Evolutionary conservation across 2,329 filamentous ascomycete species (phyloP).

Genomic region (Dactylella cylindrospora): DNA sequence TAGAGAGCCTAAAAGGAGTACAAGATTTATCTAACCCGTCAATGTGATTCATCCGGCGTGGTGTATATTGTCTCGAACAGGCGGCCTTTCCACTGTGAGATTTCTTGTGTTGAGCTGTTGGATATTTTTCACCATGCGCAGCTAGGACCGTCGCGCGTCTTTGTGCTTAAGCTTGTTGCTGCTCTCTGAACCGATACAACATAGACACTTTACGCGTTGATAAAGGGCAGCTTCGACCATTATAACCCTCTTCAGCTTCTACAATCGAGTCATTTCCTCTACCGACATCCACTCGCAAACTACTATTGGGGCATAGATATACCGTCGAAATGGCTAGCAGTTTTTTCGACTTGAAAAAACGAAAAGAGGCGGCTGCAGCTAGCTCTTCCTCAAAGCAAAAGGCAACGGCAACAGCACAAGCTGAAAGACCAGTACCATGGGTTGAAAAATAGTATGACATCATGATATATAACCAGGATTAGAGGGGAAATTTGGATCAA

Average conservation of each 20-base stretch:
- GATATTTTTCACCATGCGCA: too few relatives aligned
- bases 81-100: too few relatives aligned
- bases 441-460: constrained; percentile 99
- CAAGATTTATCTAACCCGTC: too few relatives aligned
- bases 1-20: too few relatives aligned
- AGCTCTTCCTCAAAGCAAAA: constrained; percentile 59
- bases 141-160: too few relatives aligned
- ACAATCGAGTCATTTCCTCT: constrained; percentile 2
- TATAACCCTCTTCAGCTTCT: constrained; percentile 4
- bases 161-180: too few relatives aligned
- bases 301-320: background rate
- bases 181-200: too few relatives aligned
- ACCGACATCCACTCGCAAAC: background rate
- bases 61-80: too few relatives aligned
- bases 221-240: constrained; percentile 14
- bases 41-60: too few relatives aligned
- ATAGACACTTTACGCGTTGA: constrained; percentile 20
- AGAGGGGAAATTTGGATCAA: background rate
- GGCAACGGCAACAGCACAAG: constrained; percentile 67
- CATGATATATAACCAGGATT: too few relatives aligned
- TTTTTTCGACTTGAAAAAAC: constrained; percentile 94
- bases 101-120: too few relatives aligned
- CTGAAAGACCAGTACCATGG: constrained; percentile 66
- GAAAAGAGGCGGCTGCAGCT: constrained; percentile 72
- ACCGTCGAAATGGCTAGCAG: constrained; percentile 34